phyloP scores from a whole-genome alignment of 352 stramenopile species.

The Phytophthora vignae region DNA sequence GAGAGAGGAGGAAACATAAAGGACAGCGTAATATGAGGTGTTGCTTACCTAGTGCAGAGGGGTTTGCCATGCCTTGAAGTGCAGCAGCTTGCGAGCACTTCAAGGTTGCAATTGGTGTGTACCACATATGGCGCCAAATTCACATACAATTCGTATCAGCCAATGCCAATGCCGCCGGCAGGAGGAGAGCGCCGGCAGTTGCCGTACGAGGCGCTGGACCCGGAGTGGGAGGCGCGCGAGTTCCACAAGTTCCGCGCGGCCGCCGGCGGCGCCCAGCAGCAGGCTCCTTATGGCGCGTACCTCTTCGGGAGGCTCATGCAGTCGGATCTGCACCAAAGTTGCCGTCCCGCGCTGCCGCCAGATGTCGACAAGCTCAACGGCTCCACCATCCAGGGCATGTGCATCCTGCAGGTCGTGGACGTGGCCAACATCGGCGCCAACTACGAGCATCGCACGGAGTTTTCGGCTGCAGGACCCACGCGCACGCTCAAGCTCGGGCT shows the following conservation, averaged over 20 bases:
- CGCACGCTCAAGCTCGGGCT: constrained; percentile 87
- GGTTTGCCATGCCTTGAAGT: not conserved
- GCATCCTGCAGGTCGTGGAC: constrained; percentile 85
- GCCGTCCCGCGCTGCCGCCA: constrained; percentile 58
- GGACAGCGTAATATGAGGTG: constrained; percentile 1
- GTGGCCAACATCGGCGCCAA: constrained; percentile 83
- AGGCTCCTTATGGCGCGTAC: constrained; percentile 49
- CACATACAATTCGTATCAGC: not conserved
- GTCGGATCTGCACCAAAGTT: constrained; percentile 77
- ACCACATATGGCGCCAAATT: constrained; percentile 2
- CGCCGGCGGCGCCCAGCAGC: constrained; percentile 21
- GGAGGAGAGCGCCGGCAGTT: constrained; percentile 36
- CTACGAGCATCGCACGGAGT: constrained; percentile 75
- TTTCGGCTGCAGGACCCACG: constrained; percentile 56
- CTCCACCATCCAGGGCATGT: constrained; percentile 68
- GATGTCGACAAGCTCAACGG: constrained; percentile 58
- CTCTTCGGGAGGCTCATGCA: constrained; percentile 70
- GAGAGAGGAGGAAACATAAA: not conserved
- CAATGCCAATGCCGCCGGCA: constrained; percentile 4
- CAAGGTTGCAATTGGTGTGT: not conserved
- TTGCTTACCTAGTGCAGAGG: not conserved
- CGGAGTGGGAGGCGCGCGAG: constrained; percentile 63
- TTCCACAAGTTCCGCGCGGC: constrained; percentile 44
- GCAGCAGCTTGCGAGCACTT: not conserved
- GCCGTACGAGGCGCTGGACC: constrained; percentile 67